Conservation (phyloP, 306 rosid species). For the Acacia crassicarpa region DNA sequence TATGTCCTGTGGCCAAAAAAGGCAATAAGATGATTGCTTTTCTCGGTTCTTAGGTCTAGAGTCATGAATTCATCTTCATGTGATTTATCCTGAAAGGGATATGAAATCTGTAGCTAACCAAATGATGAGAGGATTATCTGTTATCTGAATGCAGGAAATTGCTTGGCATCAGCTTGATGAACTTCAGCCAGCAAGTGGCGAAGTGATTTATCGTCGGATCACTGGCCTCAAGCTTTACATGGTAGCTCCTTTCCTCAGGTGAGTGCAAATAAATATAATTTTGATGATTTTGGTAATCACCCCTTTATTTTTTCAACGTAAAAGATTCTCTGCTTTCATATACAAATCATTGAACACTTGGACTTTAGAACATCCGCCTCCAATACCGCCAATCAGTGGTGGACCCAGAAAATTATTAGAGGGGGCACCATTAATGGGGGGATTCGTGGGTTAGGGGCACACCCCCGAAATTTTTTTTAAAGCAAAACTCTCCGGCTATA, state of each 20-base stretch:
- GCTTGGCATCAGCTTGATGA: constrained; percentile 97
- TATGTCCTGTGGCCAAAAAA: not conserved
- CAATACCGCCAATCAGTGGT: constrained; percentile 63
- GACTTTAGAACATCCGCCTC: constrained; percentile 64
- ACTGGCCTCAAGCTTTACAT: constrained; percentile 96
- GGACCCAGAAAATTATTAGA: too few species aligned
- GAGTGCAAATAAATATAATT: constrained; percentile 41
- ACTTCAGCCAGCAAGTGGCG: constrained; percentile 73
- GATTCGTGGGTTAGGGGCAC: too few species aligned
- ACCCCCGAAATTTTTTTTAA: too few species aligned
- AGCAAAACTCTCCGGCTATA: too few species aligned
- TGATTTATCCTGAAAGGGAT: not conserved
- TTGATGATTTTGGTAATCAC: constrained; percentile 34
- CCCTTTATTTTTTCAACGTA: constrained; percentile 22
- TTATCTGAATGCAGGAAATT: constrained; percentile 72
- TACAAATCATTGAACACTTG: constrained; percentile 75
- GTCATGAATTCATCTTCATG: constrained; percentile 10
- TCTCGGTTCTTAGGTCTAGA: not conserved
- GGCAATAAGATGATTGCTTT: constrained; percentile 6
- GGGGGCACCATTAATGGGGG: too few species aligned
- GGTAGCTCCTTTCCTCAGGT: constrained; percentile 96
- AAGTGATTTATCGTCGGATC: constrained; percentile 90
- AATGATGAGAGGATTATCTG: constrained; percentile 31
- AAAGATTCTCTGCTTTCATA: constrained; percentile 30
- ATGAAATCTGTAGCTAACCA: not conserved